Percentiles rank a stretch among this genome's conserved stretches.
Evolutionary conservation across 1,284 basidiomycete genomes (phyloP).

Genomic region (Marasmius sp.): DNA sequence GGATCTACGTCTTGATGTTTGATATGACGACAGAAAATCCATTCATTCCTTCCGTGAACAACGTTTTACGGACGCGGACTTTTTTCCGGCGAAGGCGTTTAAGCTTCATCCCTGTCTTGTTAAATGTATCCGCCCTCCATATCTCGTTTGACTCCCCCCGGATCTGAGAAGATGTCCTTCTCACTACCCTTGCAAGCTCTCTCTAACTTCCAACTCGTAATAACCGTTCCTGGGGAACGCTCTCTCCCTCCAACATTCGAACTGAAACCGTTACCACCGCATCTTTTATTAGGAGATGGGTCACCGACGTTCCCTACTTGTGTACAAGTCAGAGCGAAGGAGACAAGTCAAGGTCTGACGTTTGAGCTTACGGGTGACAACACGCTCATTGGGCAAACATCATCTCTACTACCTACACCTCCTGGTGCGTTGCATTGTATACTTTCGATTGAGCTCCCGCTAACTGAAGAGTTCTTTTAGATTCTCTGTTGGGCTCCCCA

Average conservation of each 20-base stretch:
- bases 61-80: not conserved
- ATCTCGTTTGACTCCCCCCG: not conserved
- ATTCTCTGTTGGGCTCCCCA: not conserved
- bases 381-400: not conserved
- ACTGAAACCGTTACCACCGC: not conserved
- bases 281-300: not conserved
- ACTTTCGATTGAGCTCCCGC: not conserved
- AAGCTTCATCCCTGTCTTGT: not conserved
- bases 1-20: not conserved
- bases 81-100: too few species aligned
- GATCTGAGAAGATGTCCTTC: constrained; percentile 1
- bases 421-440: not conserved
- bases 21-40: not conserved
- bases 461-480: not conserved
- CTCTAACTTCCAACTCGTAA: not conserved
- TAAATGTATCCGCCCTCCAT: not conserved
- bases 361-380: not conserved
- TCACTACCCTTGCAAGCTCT: not conserved
- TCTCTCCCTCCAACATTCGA: not conserved
- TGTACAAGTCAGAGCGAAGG: not conserved
- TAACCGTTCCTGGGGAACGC: not conserved
- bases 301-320: not conserved
- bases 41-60: not conserved
- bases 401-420: not conserved
- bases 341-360: not conserved